These are phyloP conservation scores for Immersiporthe knoxdaviesiana DNA, from an alignment of 2,329 filamentous ascomycete genomes.

Conservation along the genomic window DNA sequence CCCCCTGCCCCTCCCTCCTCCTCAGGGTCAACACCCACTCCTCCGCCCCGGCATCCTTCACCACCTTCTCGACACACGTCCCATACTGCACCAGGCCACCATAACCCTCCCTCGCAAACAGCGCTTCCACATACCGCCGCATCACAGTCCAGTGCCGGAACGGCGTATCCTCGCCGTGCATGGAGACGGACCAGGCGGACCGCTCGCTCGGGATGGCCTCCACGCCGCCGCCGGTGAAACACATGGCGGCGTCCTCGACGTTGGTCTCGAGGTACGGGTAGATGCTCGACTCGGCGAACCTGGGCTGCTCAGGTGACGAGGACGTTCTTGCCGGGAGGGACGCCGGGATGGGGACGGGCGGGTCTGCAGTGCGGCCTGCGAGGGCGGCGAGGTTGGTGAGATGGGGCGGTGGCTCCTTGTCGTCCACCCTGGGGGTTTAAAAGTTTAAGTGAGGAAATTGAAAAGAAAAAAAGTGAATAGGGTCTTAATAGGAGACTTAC, in stretches of 20 bases:
- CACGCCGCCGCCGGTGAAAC: conserved; percentile 49
- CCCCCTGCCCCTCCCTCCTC: conserved; percentile 35
- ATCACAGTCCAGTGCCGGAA: conserved; percentile 66
- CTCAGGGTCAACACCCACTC: conserved; percentile 60
- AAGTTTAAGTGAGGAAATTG: no score
- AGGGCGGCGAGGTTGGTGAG: conserved; percentile 51
- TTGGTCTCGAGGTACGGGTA: conserved; percentile 59
- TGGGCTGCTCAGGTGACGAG: conserved; percentile 42
- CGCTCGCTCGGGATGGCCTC: conserved; percentile 52
- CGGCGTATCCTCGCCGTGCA: conserved; percentile 61
- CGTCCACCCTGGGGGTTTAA: conserved; percentile 44
- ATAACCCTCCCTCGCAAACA: conserved; percentile 58
- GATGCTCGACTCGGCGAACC: conserved; percentile 61
- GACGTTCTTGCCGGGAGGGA: conserved; percentile 49
- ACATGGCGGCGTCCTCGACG: conserved; percentile 62
- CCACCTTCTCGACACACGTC: conserved; percentile 64
- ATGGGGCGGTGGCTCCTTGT: conserved; percentile 42
- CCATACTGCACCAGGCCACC: conserved; percentile 55
- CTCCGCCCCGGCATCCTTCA: conserved; percentile 45
- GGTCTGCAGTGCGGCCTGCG: conserved; percentile 53
- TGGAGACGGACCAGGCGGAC: conserved; percentile 45
- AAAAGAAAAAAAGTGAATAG: no score
- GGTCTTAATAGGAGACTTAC: conserved; percentile 42
- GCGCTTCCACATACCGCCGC: conserved; percentile 54
- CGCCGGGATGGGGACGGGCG: conserved; percentile 50